phyloP scores from a whole-genome alignment of 257 asterid genomes.

The Nemophila menziesii region DNA sequence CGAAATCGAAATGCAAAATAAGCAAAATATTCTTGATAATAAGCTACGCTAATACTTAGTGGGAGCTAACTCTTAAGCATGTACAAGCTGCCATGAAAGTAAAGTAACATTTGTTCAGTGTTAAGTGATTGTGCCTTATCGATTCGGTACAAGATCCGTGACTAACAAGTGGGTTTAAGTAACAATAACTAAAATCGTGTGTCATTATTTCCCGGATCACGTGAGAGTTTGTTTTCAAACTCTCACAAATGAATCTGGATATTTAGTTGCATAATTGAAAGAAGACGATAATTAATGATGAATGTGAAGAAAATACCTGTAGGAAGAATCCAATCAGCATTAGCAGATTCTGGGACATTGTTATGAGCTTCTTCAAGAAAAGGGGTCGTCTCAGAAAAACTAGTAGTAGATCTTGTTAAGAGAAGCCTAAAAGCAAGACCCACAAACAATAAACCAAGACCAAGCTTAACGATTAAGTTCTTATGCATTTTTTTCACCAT shows the following conservation, averaged over 20 bases:
- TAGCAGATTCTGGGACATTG: slow-evolving; percentile 6
- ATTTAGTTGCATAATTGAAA: background rate
- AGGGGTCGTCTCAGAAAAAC: slow-evolving; percentile 26
- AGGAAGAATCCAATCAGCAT: slow-evolving; percentile 13
- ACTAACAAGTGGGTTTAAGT: too few relatives aligned
- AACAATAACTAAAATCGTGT: too few relatives aligned
- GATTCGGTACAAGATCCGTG: too few relatives aligned
- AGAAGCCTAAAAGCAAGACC: slow-evolving; percentile 46
- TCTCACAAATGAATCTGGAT: background rate
- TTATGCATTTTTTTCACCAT: slow-evolving; percentile 36
- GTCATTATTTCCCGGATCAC: background rate
- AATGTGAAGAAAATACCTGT: slow-evolving; percentile 26
- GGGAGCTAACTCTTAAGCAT: too few relatives aligned
- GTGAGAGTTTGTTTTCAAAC: background rate
- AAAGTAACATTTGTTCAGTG: too few relatives aligned
- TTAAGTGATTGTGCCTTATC: too few relatives aligned
- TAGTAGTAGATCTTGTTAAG: slow-evolving; percentile 34
- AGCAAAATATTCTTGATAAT: too few relatives aligned
- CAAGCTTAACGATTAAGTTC: slow-evolving; percentile 38
- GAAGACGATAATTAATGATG: background rate
- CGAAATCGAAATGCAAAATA: background rate
- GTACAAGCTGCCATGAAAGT: too few relatives aligned
- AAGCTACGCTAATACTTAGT: too few relatives aligned
- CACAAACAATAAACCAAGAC: slow-evolving; percentile 36
- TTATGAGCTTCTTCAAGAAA: slow-evolving; percentile 13